Percentiles rank a stretch among this genome's conserved stretches.
Conservation (phyloP, 345 rosid species). For the Cardiospermum halicacabum region DNA sequence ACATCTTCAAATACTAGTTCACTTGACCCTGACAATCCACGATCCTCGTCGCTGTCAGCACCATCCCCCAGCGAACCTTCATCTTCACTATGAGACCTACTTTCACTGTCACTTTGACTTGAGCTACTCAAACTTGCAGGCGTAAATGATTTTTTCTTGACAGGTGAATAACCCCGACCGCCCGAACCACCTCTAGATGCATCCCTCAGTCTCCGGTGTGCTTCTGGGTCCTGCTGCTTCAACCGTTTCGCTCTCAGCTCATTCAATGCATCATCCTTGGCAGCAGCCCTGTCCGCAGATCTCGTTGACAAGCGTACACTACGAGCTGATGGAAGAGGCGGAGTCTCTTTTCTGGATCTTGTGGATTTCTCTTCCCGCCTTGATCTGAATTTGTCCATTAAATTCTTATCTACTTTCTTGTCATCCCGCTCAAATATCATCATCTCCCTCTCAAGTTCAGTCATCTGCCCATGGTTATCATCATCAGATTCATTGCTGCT, state of each 20-base stretch:
- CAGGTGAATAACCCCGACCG: conserved; percentile 54
- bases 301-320: conserved; percentile 81
- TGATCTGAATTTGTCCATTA: conserved; percentile 73
- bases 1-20: conserved; percentile 72
- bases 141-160: conserved; percentile 53
- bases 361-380: conserved; percentile 72
- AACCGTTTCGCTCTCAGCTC: conserved; percentile 86
- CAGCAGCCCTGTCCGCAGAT: conserved; percentile 92
- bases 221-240: conserved; percentile 94
- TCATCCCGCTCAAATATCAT: conserved; percentile 82
- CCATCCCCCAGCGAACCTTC: conserved; percentile 83
- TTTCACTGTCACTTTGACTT: conserved; percentile 81
- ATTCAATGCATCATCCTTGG: conserved; percentile 85
- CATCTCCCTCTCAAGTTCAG: conserved; percentile 91
- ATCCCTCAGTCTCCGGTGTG: conserved; percentile 74
- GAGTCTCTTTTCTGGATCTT: conserved; percentile 58
- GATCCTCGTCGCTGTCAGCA: conserved; percentile 90
- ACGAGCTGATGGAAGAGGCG: conserved; percentile 56
- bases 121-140: conserved; percentile 74
- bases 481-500: conserved; percentile 86
- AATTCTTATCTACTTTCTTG: conserved; percentile 83
- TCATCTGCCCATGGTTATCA: conserved; percentile 80
- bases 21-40: conserved; percentile 46
- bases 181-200: conserved; percentile 64
- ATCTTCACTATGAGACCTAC: conserved; percentile 81